Percentiles rank a stretch among this genome's conserved stretches.
Conservation (phyloP, 2,329 filamentous ascomycete species). For the Fusarium nanum region DNA sequence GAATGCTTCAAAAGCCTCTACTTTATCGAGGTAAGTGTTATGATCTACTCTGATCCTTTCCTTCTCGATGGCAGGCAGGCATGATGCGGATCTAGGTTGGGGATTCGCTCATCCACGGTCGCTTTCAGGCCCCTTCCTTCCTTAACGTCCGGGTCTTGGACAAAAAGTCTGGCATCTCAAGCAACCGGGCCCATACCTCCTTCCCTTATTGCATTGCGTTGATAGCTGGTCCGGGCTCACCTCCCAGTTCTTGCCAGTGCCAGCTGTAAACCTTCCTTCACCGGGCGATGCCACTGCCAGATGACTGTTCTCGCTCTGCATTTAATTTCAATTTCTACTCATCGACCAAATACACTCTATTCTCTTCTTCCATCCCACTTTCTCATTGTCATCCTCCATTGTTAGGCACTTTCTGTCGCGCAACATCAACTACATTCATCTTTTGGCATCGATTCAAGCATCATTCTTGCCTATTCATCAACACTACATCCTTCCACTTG, state of each 20-base stretch:
- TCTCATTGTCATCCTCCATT: slow-evolving; percentile 8
- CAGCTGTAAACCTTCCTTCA: background rate
- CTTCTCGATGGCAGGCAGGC: background rate
- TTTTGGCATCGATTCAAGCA: slow-evolving; percentile 31
- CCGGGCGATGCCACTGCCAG: background rate
- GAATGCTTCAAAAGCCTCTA: background rate
- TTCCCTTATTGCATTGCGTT: background rate
- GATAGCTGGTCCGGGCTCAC: background rate
- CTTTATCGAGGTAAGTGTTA: background rate
- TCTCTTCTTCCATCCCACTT: slow-evolving; percentile 28
- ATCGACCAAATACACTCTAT: background rate
- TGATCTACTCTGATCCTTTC: background rate
- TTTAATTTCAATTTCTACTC: slow-evolving; percentile 8
- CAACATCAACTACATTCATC: slow-evolving; percentile 11
- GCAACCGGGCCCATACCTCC: background rate
- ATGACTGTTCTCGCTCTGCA: background rate
- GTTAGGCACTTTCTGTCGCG: slow-evolving; percentile 12
- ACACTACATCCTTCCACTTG: slow-evolving; percentile 26
- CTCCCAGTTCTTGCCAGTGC: slow-evolving; percentile 20
- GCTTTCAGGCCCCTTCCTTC: background rate
- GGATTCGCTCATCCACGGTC: background rate
- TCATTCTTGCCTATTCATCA: slow-evolving; percentile 39
- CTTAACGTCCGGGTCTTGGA: background rate
- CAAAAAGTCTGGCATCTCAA: background rate
- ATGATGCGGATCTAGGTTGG: background rate